These are phyloP conservation scores for Sophora flavescens DNA, from an alignment of 306 rosid genomes.

Conservation along the genomic window DNA sequence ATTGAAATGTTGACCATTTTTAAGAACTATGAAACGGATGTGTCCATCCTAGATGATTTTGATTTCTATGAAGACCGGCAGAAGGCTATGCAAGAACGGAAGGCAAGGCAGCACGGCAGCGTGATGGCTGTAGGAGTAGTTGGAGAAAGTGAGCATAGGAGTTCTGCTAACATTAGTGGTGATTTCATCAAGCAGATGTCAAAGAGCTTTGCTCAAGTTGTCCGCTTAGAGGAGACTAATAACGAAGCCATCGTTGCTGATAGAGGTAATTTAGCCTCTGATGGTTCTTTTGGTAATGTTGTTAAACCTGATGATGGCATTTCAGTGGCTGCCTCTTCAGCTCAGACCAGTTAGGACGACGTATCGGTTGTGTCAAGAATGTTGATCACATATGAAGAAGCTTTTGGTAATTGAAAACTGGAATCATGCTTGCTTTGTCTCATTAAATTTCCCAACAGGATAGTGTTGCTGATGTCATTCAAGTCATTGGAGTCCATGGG, in stretches of 20 bases:
- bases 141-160: constrained; percentile 70
- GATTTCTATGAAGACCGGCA: constrained; percentile 86
- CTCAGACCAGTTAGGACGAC: constrained; percentile 61
- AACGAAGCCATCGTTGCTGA: constrained; percentile 56
- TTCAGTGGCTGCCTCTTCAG: constrained; percentile 61
- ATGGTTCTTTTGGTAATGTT: constrained; percentile 51
- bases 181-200: constrained; percentile 84
- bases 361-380: constrained; percentile 14
- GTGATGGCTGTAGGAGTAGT: constrained; percentile 59
- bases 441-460: constrained; percentile 47
- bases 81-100: constrained; percentile 85
- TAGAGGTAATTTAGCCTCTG: constrained; percentile 56
- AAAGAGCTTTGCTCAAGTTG: constrained; percentile 84
- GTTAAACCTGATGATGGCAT: constrained; percentile 65
- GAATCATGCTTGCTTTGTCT: constrained; percentile 48
- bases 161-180: constrained; percentile 50
- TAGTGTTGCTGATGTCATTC: constrained; percentile 57
- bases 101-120: constrained; percentile 74
- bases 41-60: constrained; percentile 85
- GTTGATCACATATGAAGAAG: constrained; percentile 31
- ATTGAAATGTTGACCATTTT: constrained; percentile 79
- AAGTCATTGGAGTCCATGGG: constrained; percentile 41
- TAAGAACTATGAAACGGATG: constrained; percentile 74
- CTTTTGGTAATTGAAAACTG: constrained; percentile 45
- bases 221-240: constrained; percentile 70